Percentiles rank a stretch among this genome's conserved stretches.
These are phyloP conservation scores for Senecio squalidus DNA, from an alignment of 140 eudicot species.

Conservation along the genomic window DNA sequence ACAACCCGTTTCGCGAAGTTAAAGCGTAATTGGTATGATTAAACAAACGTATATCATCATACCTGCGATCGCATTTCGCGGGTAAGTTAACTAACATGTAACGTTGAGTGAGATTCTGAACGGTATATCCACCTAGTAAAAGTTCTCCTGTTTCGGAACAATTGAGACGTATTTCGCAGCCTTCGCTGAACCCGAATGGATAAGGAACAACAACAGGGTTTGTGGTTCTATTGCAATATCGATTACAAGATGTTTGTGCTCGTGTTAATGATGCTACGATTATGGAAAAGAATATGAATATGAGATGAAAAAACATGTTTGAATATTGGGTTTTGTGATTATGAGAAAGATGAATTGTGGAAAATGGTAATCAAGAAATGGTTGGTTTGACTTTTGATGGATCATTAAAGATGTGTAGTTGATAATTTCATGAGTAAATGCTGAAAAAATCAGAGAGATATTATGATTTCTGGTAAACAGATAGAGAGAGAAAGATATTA, in stretches of 20 bases:
- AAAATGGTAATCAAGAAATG: background rate
- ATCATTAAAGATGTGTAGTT: too few relatives aligned
- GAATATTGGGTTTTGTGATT: too few relatives aligned
- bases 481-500: too few relatives aligned
- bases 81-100: slow-evolving; percentile 39
- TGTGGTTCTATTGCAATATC: too few relatives aligned
- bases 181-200: slow-evolving; percentile 28
- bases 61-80: slow-evolving; percentile 43
- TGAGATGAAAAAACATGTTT: background rate
- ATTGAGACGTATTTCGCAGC: slow-evolving; percentile 39
- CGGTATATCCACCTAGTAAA: slow-evolving; percentile 18
- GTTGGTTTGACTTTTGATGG: too few relatives aligned
- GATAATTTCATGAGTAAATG: too few relatives aligned
- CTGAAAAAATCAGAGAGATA: too few relatives aligned
- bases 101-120: slow-evolving; percentile 44
- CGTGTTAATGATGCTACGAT: background rate
- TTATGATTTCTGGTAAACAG: too few relatives aligned
- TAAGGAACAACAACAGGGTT: too few relatives aligned
- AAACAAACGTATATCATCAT: slow-evolving; percentile 6
- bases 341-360: background rate
- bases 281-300: background rate
- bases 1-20: slow-evolving; percentile 44
- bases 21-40: slow-evolving; percentile 27
- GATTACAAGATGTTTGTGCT: background rate
- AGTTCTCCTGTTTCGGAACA: slow-evolving; percentile 31